Conservation (phyloP, 495 filamentous ascomycete species). For the Annulohypoxylon moriforme region DNA sequence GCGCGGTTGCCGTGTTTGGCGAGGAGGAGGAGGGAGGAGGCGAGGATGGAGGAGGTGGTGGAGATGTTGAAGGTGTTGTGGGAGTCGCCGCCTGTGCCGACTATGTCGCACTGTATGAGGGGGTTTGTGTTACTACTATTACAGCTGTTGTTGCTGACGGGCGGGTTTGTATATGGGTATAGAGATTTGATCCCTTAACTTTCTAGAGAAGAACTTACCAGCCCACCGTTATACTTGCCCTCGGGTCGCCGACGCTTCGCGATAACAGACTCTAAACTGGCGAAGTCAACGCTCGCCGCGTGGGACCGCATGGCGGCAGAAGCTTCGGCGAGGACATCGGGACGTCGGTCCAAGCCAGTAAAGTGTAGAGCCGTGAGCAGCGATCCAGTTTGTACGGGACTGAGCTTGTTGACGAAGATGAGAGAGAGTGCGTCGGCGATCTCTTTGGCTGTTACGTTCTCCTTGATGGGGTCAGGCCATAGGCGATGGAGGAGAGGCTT, state of each 20-base stretch:
- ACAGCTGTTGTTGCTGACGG: background rate
- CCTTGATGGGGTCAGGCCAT: slow-evolving; percentile 74
- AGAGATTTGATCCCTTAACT: background rate
- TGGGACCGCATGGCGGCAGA: slow-evolving; percentile 72
- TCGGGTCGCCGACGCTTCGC: slow-evolving; percentile 66
- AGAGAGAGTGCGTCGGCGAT: slow-evolving; percentile 87
- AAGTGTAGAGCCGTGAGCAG: slow-evolving; percentile 90
- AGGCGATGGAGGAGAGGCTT: slow-evolving; percentile 83
- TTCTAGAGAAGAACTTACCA: slow-evolving; percentile 60
- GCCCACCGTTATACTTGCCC: slow-evolving; percentile 75
- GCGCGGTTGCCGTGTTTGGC: slow-evolving; percentile 97
- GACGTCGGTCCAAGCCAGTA: slow-evolving; percentile 78
- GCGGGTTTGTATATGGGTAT: background rate
- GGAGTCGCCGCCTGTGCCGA: slow-evolving; percentile 95
- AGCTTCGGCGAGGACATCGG: slow-evolving; percentile 82
- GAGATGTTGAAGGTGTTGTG: slow-evolving; percentile 98
- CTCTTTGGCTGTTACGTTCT: slow-evolving; percentile 78
- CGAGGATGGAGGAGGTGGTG: slow-evolving; percentile 92
- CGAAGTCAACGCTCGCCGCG: slow-evolving; percentile 62
- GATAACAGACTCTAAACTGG: slow-evolving; percentile 56
- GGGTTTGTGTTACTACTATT: slow-evolving; percentile 4
- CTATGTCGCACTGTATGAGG: slow-evolving; percentile 84
- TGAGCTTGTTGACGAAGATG: slow-evolving; percentile 88
- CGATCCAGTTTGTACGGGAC: slow-evolving; percentile 82
- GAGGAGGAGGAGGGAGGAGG: slow-evolving; percentile 81